These are phyloP conservation scores for Yamadazyma kitorensis DNA, from an alignment of 805 yeast species.

Conservation along the genomic window DNA sequence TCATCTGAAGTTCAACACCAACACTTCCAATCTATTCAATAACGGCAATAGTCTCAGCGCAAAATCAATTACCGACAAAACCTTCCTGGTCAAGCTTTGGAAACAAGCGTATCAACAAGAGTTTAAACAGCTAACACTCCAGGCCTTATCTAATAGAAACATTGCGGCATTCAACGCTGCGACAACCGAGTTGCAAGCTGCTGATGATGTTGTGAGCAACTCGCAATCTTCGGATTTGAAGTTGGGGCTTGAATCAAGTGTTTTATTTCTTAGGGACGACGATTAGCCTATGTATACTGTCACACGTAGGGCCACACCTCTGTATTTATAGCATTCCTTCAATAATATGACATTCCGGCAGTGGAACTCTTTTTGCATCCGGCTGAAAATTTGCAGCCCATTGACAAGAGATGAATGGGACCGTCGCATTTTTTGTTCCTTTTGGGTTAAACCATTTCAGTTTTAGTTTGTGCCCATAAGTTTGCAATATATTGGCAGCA, in stretches of 20 bases:
- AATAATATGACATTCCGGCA: neutral
- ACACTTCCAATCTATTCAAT: conserved; percentile 22
- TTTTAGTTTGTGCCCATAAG: no score
- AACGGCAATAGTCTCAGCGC: conserved; percentile 18
- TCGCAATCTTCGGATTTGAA: conserved; percentile 4
- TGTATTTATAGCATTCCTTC: neutral
- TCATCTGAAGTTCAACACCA: conserved; percentile 31
- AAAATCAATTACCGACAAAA: conserved; percentile 42
- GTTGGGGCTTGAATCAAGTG: conserved; percentile 2
- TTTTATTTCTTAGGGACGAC: conserved; percentile 5
- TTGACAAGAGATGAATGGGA: no score
- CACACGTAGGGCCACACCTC: no score
- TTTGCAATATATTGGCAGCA: no score
- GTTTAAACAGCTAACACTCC: conserved; percentile 33
- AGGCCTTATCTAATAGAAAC: conserved; percentile 26
- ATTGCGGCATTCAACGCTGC: neutral
- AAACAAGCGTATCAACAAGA: conserved; percentile 34
- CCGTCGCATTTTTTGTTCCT: no score
- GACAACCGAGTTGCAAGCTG: neutral
- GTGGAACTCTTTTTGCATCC: no score
- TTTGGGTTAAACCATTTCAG: no score
- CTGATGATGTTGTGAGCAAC: no score
- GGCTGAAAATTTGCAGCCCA: no score
- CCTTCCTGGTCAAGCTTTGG: conserved; percentile 48
- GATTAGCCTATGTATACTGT: conserved; percentile 3